These are phyloP conservation scores for Juglanconis sp. DNA, from an alignment of 2,329 filamentous ascomycete genomes.

Conservation along the genomic window DNA sequence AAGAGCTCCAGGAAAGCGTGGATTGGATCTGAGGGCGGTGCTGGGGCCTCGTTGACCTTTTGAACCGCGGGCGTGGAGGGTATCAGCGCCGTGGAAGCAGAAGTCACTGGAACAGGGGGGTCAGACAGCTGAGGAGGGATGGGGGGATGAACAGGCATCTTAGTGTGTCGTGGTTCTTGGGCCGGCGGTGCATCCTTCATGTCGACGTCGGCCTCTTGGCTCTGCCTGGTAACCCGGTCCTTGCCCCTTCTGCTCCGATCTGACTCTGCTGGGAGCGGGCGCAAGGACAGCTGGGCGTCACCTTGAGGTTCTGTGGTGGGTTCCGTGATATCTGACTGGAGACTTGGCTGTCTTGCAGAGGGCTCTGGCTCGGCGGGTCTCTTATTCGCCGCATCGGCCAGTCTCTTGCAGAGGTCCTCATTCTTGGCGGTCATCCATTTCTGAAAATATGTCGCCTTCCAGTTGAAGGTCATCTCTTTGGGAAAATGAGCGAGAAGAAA, in stretches of 20 bases:
- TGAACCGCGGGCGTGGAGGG: not conserved
- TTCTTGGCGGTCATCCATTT: constrained; percentile 41
- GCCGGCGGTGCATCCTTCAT: constrained; percentile 23
- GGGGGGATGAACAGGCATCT: constrained; percentile 12
- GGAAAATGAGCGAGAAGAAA: constrained; percentile 53
- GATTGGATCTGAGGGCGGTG: constrained; percentile 13
- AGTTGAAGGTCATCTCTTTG: constrained; percentile 38
- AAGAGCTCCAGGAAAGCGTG: constrained; percentile 21
- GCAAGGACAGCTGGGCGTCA: constrained; percentile 9
- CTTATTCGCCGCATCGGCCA: constrained; percentile 4
- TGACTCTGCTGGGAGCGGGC: constrained; percentile 3
- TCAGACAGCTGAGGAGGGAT: not conserved
- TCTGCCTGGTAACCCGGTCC: constrained; percentile 23
- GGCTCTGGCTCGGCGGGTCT: not conserved
- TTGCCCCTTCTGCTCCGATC: constrained; percentile 21
- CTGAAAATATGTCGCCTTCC: constrained; percentile 45
- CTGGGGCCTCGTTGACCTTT: constrained; percentile 8
- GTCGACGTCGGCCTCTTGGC: constrained; percentile 23
- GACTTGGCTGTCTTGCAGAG: not conserved
- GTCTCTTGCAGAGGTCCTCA: not conserved
- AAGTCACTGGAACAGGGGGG: not conserved
- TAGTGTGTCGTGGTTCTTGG: constrained; percentile 20
- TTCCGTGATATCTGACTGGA: constrained; percentile 19
- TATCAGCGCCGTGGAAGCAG: not conserved
- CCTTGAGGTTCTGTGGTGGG: constrained; percentile 17